Conservation (phyloP, 2,329 filamentous ascomycete species). For the Fusarium hainanense region DNA sequence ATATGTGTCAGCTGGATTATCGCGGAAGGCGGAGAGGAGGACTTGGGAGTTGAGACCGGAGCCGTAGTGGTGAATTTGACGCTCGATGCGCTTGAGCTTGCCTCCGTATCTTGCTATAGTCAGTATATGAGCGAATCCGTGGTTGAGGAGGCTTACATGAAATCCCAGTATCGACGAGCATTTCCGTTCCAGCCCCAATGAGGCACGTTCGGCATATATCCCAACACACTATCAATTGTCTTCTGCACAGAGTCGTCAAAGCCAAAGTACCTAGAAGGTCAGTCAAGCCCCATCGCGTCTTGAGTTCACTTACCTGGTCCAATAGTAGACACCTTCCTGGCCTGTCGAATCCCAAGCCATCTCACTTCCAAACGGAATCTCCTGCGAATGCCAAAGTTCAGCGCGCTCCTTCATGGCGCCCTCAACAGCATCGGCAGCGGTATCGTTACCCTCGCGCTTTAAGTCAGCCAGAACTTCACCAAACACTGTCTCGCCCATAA, state of each 20-base stretch:
- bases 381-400: slow-evolving; percentile 60
- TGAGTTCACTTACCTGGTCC: slow-evolving; percentile 55
- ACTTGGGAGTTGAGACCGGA: slow-evolving; percentile 68
- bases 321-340: slow-evolving; percentile 71
- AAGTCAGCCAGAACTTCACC: slow-evolving; percentile 64
- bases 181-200: slow-evolving; percentile 74
- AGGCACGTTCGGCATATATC: slow-evolving; percentile 66
- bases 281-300: accelerated
- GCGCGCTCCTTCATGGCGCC: slow-evolving; percentile 62
- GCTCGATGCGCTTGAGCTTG: slow-evolving; percentile 57
- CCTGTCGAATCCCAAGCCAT: slow-evolving; percentile 73
- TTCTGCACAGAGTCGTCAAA: slow-evolving; percentile 58
- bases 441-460: slow-evolving; percentile 56
- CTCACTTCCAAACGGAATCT: slow-evolving; percentile 68
- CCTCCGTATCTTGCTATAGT: slow-evolving; percentile 52
- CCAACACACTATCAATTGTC: slow-evolving; percentile 64
- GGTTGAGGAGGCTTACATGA: slow-evolving; percentile 53
- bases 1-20: slow-evolving; percentile 59
- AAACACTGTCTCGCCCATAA: slow-evolving; percentile 71
- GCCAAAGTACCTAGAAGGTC: slow-evolving; percentile 59
- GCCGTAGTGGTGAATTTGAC: slow-evolving; percentile 68
- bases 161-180: slow-evolving; percentile 70
- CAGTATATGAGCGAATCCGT: neutral
- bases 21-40: slow-evolving; percentile 63
- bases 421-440: slow-evolving; percentile 55